Evolutionary conservation across 805 yeast genomes (phyloP), one percentile per base, ranked within the genome.

Genomic region (Isabelozyma gotoi): DNA sequence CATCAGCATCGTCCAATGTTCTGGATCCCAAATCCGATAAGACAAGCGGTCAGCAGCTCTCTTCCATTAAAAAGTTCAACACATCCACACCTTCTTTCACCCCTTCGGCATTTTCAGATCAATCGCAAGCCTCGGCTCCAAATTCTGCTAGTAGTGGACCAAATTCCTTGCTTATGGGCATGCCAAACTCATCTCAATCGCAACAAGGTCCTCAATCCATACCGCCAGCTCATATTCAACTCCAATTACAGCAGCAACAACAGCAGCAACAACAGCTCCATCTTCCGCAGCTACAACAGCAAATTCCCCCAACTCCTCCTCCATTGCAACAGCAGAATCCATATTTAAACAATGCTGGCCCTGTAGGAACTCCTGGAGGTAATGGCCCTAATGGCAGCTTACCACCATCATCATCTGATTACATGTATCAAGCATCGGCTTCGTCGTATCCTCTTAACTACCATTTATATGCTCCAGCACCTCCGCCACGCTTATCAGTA

Each of bases 391-490:
- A 15, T 32, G 15, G 34, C 34, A 32, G 39, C 45, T 15, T 24
- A 24, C 46, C 47, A 4, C 50, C 55, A 14, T 48, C 49, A 15
- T 46, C 55, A 12, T 50, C 57, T 19, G 63, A 58, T 38, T 48
- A 55, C 43, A 57, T 42, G 41, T 52, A 45, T 40, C 58, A 48
- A 41, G 55, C 41, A 27, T 48, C 37, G 41, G 45, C 52, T 43
- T 49, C 51, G 38, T 43, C 53, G 11, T 81, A 67, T 50, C 85
- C 86, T 0, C 67, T 88, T 36, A 89, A 89, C 56, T 87, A 88
- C 60, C 96, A 91, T 64, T 66, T 89, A 33, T 91, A 92, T 65
- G 94, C 97, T 0, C 97, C 97, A 2, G 77, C 81, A 21, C 92
- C 97, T 7, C 88, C 91, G 2, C 91, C 90, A 7, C 82, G 84